phyloP scores from a whole-genome alignment of 2,329 filamentous ascomycete genomes.

The Aspergillus sp. region DNA sequence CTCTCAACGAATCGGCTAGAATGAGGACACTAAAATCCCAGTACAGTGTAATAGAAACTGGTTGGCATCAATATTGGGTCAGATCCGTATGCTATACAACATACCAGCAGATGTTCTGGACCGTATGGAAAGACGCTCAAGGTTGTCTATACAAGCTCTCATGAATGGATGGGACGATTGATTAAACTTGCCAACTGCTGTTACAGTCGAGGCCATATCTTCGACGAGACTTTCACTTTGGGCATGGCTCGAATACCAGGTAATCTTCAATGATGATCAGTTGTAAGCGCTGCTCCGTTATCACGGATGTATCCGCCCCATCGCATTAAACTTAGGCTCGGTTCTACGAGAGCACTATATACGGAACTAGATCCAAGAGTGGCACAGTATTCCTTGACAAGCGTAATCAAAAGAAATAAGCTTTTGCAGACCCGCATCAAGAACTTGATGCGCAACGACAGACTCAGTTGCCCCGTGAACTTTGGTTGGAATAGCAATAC shows the following conservation, averaged over 20 bases:
- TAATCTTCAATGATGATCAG: not conserved
- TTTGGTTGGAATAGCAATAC: conserved; percentile 12
- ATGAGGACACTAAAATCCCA: not conserved
- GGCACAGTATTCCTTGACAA: not conserved
- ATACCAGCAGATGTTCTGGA: not conserved
- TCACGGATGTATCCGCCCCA: not conserved
- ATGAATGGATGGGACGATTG: not conserved
- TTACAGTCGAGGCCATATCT: not conserved
- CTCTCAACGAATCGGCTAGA: not conserved
- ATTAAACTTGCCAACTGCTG: not conserved
- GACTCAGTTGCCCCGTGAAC: not conserved
- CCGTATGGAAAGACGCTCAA: not conserved
- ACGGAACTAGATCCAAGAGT: not conserved
- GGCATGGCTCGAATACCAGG: not conserved
- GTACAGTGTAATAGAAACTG: not conserved
- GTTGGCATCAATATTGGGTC: not conserved
- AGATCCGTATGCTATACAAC: not conserved
- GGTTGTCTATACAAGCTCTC: not conserved
- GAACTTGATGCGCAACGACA: conserved; percentile 8
- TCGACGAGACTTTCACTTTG: not conserved
- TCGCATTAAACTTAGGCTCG: not conserved
- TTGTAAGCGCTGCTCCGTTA: not conserved
- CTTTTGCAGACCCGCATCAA: conserved; percentile 10
- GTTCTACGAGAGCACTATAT: not conserved
- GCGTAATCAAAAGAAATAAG: conserved; percentile 4